These are phyloP conservation scores for Agrocybe praecox DNA, from an alignment of 768 basidiomycete genomes.

Conservation along the genomic window DNA sequence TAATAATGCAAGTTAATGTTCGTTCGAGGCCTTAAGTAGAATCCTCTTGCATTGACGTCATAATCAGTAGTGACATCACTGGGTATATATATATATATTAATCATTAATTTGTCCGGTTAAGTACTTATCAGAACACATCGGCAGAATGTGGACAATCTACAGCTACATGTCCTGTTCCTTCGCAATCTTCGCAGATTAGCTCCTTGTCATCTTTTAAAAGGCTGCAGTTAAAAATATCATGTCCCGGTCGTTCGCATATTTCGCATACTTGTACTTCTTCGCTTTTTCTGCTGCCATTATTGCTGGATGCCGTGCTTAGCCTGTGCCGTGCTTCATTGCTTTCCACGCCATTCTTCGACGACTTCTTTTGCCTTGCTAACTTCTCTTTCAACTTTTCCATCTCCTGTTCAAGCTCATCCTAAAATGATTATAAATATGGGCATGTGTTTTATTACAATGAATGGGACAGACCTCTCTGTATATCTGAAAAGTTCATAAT, in stretches of 20 bases:
- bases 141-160: slow-evolving; percentile 81
- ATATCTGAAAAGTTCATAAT: slow-evolving; percentile 55
- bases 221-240: slow-evolving; percentile 83
- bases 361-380: slow-evolving; percentile 65
- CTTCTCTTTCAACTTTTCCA: slow-evolving; percentile 77
- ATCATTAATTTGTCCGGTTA: slow-evolving; percentile 3
- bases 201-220: slow-evolving; percentile 58
- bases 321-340: slow-evolving; percentile 30
- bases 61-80: slow-evolving; percentile 20
- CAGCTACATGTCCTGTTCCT: slow-evolving; percentile 71
- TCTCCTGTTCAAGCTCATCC: slow-evolving; percentile 88
- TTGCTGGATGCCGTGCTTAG: slow-evolving; percentile 27
- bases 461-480: slow-evolving; percentile 62
- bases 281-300: slow-evolving; percentile 21
- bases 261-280: slow-evolving; percentile 62
- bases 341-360: slow-evolving; percentile 47
- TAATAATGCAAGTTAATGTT: not conserved
- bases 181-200: slow-evolving; percentile 86
- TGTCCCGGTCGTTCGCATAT: slow-evolving; percentile 86
- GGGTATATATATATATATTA: slow-evolving; percentile 21
- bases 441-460: not conserved
- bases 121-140: slow-evolving; percentile 72
- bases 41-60: slow-evolving; percentile 17
- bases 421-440: slow-evolving; percentile 24
- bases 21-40: slow-evolving; percentile 4